Base-by-base conservation (phyloP, 495 filamentous ascomycete genomes). In the Neurospora sp. region DNA sequence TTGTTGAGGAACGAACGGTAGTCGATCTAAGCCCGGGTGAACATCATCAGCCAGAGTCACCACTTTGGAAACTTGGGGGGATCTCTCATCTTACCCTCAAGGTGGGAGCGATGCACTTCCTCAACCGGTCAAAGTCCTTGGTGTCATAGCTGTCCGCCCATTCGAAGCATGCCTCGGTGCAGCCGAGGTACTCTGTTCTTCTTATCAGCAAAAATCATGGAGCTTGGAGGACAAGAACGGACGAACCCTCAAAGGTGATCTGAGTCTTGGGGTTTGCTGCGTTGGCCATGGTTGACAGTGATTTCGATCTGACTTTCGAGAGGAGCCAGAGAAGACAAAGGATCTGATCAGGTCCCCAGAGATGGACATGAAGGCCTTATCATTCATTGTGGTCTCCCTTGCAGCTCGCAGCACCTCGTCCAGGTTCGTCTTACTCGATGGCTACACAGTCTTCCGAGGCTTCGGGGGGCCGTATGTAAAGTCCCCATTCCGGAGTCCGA, bases 91-190 rank as follows among this genome's bases (percentile, higher is more conserved):
- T 20, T 78, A 89, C 86, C 39, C 84, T 86, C 69, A 93, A 81
- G 2, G 87, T 90, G 8, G 91, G 91, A 27, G 92, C 92, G 71
- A 94, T 90, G 84, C 90, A 92, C 72, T 87, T 87, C 41, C 83
- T 80, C 35, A 94, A 86, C 38, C 91, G 89, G 8, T 86, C 83
- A 91, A 92, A 94, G 86, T 94, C 90, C 86, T 91, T 94, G 76
- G 85, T 86, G 82, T 94, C 92, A 80, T 94, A 94, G 85, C 90
- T 92, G 76, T 94, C 92, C 0, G 90, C 91, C 92, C 92, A 94
- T 74, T 94, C 90, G 80, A 91, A 92, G 68, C 83, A 73, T 37
- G 86, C 84, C 74, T 87, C 82, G 42, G 76, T 83, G 40, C 84
- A 76, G 44, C 84, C 87, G 78, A 88, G 85, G 79, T 83, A 88